Conservation (phyloP, 2,329 filamentous ascomycete species). For the Cladosporium sphaerospermum region DNA sequence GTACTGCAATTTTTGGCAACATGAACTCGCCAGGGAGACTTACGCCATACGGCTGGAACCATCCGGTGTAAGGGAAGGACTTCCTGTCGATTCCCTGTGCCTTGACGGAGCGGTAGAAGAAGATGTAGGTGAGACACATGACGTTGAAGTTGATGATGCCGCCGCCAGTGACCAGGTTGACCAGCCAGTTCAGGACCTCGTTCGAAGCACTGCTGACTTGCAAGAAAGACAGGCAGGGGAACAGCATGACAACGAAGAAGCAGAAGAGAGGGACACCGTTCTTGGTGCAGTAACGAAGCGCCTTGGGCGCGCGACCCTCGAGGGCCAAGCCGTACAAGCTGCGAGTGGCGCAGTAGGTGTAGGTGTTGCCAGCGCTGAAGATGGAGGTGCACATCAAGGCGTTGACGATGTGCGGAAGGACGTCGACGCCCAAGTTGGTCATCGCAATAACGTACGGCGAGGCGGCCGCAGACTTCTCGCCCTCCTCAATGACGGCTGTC, state of each 20-base stretch:
- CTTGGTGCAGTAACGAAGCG: slow-evolving; percentile 54
- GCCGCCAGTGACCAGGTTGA: slow-evolving; percentile 52
- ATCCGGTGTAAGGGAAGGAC: slow-evolving; percentile 52
- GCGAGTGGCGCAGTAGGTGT: slow-evolving; percentile 49
- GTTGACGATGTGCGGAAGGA: slow-evolving; percentile 37
- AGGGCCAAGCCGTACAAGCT: slow-evolving; percentile 49
- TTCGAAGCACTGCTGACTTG: slow-evolving; percentile 26
- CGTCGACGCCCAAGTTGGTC: slow-evolving; percentile 38
- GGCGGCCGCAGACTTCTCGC: slow-evolving; percentile 26
- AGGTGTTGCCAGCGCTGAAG: slow-evolving; percentile 52
- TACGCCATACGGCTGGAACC: slow-evolving; percentile 50
- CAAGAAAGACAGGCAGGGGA: slow-evolving; percentile 32
- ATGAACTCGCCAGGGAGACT: background rate
- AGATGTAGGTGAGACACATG: slow-evolving; percentile 54
- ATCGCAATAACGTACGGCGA: slow-evolving; percentile 33
- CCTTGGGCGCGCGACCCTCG: slow-evolving; percentile 46
- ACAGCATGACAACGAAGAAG: slow-evolving; percentile 44
- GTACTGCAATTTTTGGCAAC: background rate
- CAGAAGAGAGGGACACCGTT: slow-evolving; percentile 57
- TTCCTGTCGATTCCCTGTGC: slow-evolving; percentile 48
- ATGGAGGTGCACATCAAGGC: slow-evolving; percentile 45
- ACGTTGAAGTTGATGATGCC: slow-evolving; percentile 59
- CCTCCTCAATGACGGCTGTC: slow-evolving; percentile 18
- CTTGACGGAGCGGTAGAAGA: slow-evolving; percentile 50
- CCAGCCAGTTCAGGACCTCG: slow-evolving; percentile 35